Evolutionary conservation across 768 basidiomycete species (phyloP), one percentile per base, ranked within the genome.

Genomic region (Cystobasidium onofrii): DNA sequence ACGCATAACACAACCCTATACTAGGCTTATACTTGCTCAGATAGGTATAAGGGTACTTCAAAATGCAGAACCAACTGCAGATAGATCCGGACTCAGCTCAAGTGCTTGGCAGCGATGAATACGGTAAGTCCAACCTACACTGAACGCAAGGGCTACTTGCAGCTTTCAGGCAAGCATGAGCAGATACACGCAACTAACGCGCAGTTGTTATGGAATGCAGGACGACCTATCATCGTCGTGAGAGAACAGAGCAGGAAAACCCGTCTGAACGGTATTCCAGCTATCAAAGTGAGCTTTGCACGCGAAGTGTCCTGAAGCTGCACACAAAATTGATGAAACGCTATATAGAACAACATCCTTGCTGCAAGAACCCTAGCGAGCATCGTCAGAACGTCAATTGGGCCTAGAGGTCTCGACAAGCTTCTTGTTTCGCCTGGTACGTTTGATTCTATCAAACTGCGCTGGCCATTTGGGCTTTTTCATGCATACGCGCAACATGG

Each of bases 191-290:
- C 10, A 17, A 27, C 9, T 61, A 23, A 61, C 60, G 60, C 60
- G 60, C 17, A 4, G 27, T 27, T 27, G 60, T 10, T 23, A 17
- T 61, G 7, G n/a, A 33, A 57, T 61, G 12, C 63, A 67, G 65
- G 69, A 25, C 69, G 69, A 20, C 69, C 69, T 27, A 33, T 71
- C 20, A 95, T 97, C 81, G 95, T 98, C 83, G 85, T 98, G 73
- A 86, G 93, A 34, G 94, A 97, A 79, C 95, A 97, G 81, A 88
- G 84, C 70, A 95, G 82, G 84, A 96, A 93, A 85, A 95, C 91
- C 13, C 86, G 95, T 78, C 87, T 86, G 33, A 93, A 98, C 83
- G 95, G 95, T 64, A 81, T 89, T 75, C 91, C 94, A 82, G 95
- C 95, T 77, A 96, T 98, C 84, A 94, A 95, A 86, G 93, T 91